Evolutionary conservation across 1,284 basidiomycete genomes (phyloP).

Genomic region (Sanghuangporus baumii): DNA sequence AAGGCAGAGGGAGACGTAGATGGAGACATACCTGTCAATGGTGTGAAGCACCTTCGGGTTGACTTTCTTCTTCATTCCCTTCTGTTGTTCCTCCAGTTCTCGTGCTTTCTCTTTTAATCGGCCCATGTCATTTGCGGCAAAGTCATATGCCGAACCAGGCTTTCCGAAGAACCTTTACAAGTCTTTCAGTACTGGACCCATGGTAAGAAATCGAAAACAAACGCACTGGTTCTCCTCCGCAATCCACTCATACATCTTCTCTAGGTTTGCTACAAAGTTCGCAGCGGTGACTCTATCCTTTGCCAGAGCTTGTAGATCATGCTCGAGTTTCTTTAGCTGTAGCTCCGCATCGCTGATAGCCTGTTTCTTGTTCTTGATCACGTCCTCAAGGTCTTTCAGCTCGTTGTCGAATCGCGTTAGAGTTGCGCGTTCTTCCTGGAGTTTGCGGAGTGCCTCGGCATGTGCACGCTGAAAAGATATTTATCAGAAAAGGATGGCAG

Average conservation of each 20-base stretch:
- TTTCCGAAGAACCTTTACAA: conserved; percentile 71
- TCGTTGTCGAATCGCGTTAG: conserved; percentile 87
- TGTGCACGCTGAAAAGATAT: conserved; percentile 41
- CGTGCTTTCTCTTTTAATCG: conserved; percentile 62
- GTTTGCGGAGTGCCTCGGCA: conserved; percentile 63
- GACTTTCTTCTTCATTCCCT: conserved; percentile 90
- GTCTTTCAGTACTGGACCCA: background rate
- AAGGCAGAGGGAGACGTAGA: background rate
- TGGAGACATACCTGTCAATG: conserved; percentile 77
- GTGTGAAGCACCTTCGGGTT: conserved; percentile 95
- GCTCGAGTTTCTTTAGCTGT: conserved; percentile 53
- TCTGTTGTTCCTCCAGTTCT: conserved; percentile 78
- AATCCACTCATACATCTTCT: conserved; percentile 89
- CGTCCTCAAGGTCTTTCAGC: conserved; percentile 74
- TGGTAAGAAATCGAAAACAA: background rate
- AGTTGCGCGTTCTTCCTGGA: conserved; percentile 81
- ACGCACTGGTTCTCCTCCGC: conserved; percentile 75
- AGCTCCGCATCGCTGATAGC: conserved; percentile 72
- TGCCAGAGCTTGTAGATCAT: conserved; percentile 41
- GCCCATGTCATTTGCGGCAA: conserved; percentile 63
- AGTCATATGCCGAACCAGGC: conserved; percentile 80
- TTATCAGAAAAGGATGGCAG: conserved; percentile 4
- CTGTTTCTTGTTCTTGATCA: conserved; percentile 79
- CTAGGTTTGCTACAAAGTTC: conserved; percentile 53
- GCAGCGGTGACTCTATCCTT: conserved; percentile 49